Conservation (phyloP, 2,329 filamentous ascomycete species). For the Trichoderma harzianum region DNA sequence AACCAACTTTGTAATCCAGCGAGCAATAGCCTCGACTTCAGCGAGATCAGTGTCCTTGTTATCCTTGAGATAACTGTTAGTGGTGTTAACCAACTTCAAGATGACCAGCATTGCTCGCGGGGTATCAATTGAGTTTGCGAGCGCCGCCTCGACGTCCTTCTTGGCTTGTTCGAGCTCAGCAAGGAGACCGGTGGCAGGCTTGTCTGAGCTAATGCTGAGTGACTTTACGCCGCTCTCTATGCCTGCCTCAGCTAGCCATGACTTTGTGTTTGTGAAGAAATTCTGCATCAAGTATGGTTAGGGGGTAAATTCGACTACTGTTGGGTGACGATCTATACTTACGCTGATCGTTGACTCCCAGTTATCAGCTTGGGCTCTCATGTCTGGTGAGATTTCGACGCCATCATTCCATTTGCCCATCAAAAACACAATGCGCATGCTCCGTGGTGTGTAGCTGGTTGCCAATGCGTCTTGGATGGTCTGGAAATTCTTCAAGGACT, state of each 20-base stretch:
- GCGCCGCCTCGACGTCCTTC: slow-evolving; percentile 53
- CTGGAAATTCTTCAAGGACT: slow-evolving; percentile 92
- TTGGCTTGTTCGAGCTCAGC: slow-evolving; percentile 52
- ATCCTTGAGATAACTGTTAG: slow-evolving; percentile 59
- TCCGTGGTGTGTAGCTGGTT: slow-evolving; percentile 69
- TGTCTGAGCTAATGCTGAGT: slow-evolving; percentile 37
- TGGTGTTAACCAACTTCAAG: slow-evolving; percentile 71
- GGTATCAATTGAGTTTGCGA: slow-evolving; percentile 87
- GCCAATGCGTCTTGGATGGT: slow-evolving; percentile 81
- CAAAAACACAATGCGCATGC: slow-evolving; percentile 80
- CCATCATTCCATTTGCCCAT: slow-evolving; percentile 88
- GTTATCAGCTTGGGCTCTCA: slow-evolving; percentile 67
- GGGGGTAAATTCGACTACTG: too few relatives aligned
- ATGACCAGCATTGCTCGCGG: slow-evolving; percentile 75
- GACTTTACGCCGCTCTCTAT: slow-evolving; percentile 35
- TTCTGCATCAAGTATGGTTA: slow-evolving; percentile 40
- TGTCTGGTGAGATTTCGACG: slow-evolving; percentile 83
- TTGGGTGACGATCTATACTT: slow-evolving; percentile 25
- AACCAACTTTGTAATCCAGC: slow-evolving; percentile 80
- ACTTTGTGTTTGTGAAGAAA: slow-evolving; percentile 57
- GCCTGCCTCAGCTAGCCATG: slow-evolving; percentile 47
- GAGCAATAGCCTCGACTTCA: slow-evolving; percentile 57
- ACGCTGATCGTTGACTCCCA: slow-evolving; percentile 79
- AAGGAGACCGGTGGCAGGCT: slow-evolving; percentile 32
- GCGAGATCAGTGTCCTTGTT: slow-evolving; percentile 45